Evolutionary conservation across 2,329 filamentous ascomycete genomes (phyloP).

Genomic region (Beauveria pseudobassiana): DNA sequence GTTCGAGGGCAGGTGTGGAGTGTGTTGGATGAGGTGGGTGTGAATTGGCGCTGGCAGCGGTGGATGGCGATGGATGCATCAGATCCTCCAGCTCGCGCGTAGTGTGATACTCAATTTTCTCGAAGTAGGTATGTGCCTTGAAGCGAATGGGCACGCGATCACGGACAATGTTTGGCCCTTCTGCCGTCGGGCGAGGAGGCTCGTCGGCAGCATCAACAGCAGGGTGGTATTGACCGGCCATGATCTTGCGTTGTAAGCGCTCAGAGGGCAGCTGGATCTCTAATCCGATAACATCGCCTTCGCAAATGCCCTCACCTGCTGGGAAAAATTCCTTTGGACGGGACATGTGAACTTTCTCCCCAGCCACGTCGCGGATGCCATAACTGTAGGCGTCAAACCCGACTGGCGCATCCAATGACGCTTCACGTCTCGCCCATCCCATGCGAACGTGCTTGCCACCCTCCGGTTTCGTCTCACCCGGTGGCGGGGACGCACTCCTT

Average conservation of each 20-base stretch:
- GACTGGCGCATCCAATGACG: constrained; percentile 73
- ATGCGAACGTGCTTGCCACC: constrained; percentile 65
- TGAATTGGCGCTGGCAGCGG: constrained; percentile 36
- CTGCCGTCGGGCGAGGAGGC: constrained; percentile 43
- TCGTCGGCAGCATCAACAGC: constrained; percentile 64
- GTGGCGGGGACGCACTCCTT: constrained; percentile 51
- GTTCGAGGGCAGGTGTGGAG: constrained; percentile 70
- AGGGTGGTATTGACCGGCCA: constrained; percentile 81
- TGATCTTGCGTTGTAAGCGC: constrained; percentile 77
- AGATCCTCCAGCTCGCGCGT: constrained; percentile 83
- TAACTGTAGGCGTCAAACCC: constrained; percentile 92
- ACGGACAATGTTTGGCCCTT: constrained; percentile 74
- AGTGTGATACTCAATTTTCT: constrained; percentile 81
- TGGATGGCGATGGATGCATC: constrained; percentile 58
- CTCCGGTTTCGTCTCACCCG: constrained; percentile 35
- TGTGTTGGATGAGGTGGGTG: constrained; percentile 66
- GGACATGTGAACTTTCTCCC: constrained; percentile 89
- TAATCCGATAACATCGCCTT: constrained; percentile 90
- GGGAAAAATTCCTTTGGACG: constrained; percentile 86
- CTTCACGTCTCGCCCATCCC: constrained; percentile 78
- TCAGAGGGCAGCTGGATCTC: constrained; percentile 88
- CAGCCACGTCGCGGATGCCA: constrained; percentile 79
- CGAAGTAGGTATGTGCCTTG: constrained; percentile 89
- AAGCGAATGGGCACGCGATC: constrained; percentile 93
- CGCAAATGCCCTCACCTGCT: constrained; percentile 67